Evolutionary conservation across 2,329 filamentous ascomycete species (phyloP), one percentile per base, ranked within the genome.

Genomic region (Curvularia sp.): DNA sequence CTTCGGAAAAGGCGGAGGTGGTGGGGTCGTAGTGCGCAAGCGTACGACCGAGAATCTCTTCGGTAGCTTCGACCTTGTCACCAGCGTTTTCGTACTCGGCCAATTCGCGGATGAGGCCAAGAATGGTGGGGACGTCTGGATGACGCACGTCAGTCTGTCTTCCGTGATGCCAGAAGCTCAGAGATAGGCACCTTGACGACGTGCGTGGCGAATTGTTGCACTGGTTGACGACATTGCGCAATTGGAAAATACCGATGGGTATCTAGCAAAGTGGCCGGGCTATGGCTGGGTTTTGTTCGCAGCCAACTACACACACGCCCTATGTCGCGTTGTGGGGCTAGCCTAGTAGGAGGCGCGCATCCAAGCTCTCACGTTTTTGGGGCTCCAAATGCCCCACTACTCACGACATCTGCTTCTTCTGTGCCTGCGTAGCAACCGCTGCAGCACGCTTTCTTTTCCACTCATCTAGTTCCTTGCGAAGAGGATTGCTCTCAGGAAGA

Each of bases 51-150:
- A 98, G 88, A 23, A 85, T 87, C 30, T 87, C 84, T 63, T 90
- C 85, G 25, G 93, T 98, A 0, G 94, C 93, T 74, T 92, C 84
- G 64, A 96, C 92, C 65, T 82, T 80, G 67, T 88, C 81, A 2
- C 88, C 81, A 70, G 90, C 90, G 27, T 94, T 87, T 77, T 97
- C 93, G 81, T 97, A 97, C 68, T 88, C 86, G 66, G 94, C 94
- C 8, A 98, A 87, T 73, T 93, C 94, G 53, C 87, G 85, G 78
- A 98, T 93, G 72, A 97, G 83, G 65, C 83, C 79, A 25, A 97
- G 86, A 75, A 98, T 97, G n/a, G 83, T 82, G 23, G 88, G 86
- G 56, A 96, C 86, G 72, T 98, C 94, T 96, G 59, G 36, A 21
- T 10, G 13, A 18, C 45, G 57, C 61, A 52, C 6, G 32, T 57